phyloP scores from a whole-genome alignment of 305 asterid genomes.

The Fraxinus platypoda region DNA sequence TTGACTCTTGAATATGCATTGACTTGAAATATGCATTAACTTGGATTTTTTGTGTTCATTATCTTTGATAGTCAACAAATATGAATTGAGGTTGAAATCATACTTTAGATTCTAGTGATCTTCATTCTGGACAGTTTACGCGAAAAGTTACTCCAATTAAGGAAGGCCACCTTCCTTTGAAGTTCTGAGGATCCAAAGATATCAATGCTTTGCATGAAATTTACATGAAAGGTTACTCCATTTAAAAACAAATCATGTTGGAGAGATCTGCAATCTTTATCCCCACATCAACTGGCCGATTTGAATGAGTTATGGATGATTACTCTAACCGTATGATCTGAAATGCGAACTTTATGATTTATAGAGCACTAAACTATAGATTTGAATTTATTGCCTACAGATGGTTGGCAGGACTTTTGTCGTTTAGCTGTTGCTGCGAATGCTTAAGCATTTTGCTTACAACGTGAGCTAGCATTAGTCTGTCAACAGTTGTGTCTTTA shows the following conservation, averaged over 20 bases:
- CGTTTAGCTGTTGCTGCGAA: background rate
- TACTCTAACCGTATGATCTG: background rate
- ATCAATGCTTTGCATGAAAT: background rate
- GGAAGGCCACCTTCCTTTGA: background rate
- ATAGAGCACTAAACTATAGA: background rate
- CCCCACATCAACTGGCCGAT: background rate
- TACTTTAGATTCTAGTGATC: background rate
- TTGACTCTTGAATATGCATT: background rate
- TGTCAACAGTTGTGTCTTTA: background rate
- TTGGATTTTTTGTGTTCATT: background rate
- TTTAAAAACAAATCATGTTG: background rate
- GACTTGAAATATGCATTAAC: background rate
- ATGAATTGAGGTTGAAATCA: background rate
- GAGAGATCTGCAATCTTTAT: background rate
- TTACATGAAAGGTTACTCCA: background rate
- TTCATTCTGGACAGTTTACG: background rate
- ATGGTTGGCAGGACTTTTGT: background rate
- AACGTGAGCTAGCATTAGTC: background rate
- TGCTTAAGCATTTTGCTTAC: background rate
- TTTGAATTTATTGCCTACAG: background rate
- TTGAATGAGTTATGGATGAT: background rate
- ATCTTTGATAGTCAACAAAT: background rate
- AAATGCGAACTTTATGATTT: background rate
- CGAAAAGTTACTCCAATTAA: background rate
- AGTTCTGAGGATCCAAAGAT: background rate